Base-by-base conservation (phyloP, 371 early-diverging fungal genomes). In the Lichtheimia ornata region DNA sequence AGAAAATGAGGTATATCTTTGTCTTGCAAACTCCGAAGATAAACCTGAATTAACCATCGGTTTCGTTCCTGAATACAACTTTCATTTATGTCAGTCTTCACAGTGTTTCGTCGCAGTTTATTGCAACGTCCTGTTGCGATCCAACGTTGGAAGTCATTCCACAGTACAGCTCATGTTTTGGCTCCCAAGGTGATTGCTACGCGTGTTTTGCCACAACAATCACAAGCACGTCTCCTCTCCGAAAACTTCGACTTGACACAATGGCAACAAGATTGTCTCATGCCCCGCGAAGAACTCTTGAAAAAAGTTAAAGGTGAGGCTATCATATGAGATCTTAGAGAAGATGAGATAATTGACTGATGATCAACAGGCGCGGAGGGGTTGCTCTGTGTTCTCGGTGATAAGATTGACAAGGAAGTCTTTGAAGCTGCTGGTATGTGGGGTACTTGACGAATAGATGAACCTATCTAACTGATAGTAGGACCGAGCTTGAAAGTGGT, bases 391-490 rank as follows among this genome's bases (percentile, higher is more conserved):
- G 72, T 90, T 61, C 65, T 91, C 57, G 81, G 87, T 0, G 89
- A 93, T 42, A 81, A 81, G 43, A 80, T 94, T 44, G 89, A 92
- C 62, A 64, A 67, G 6, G 89, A 91, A 60, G 52, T 91, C 0
- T 55, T 93, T 35, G 79, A 83, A 43, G 79, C 79, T n/a, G 79
- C 85, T 58, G 71, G 88, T 74, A 76, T 30, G 17, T 41, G 3
- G 27, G 6, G 43, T 1, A 56, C 11, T 44, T 5, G 35, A 49
- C 40, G 22, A 22, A 18, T 30, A 14, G 18, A 43, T n/a, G 35
- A 28, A 28, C 50, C 14, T 49, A 40, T 24, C 43, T 51, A 25
- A 57, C 50, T n/a, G 51, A 25, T 30, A 27, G 28, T 62, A 69
- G 84, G 84, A 7, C 70, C 77, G 0, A 71, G 64, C 43, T 79